phyloP scores from a whole-genome alignment of 208 protist genomes.

The Acanthamoeba comandoni region DNA sequence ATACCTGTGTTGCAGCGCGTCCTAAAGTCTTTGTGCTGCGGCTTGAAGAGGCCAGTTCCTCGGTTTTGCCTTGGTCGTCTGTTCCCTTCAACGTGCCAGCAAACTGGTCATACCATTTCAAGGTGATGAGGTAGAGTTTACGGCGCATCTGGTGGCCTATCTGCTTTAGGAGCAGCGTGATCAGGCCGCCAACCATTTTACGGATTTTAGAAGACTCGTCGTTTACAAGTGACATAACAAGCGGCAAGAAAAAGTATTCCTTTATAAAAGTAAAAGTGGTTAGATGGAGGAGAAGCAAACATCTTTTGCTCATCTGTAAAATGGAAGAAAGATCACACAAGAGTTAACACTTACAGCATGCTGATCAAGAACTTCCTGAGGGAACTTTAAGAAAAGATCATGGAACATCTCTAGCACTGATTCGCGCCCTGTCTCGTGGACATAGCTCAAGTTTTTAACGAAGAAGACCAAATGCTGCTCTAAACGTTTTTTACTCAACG shows the following conservation, averaged over 20 bases:
- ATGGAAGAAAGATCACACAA: not conserved
- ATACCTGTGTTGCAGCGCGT: too few relatives aligned
- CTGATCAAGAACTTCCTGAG: slow-evolving; percentile 18
- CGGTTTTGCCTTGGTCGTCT: too few relatives aligned
- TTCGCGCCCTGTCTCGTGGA: slow-evolving; percentile 60
- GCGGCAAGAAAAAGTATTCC: slow-evolving; percentile 68
- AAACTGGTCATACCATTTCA: slow-evolving; percentile 1
- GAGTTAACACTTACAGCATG: not conserved
- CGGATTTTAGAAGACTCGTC: slow-evolving; percentile 32
- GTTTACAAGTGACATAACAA: slow-evolving; percentile 62
- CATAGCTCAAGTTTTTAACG: slow-evolving; percentile 63
- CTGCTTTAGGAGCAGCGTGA: slow-evolving; percentile 11
- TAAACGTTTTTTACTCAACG: slow-evolving; percentile 23
- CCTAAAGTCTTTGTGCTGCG: too few relatives aligned
- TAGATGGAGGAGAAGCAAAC: not conserved
- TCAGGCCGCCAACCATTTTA: slow-evolving; percentile 29
- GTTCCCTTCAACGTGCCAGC: too few relatives aligned
- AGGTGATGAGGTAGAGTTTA: slow-evolving; percentile 24
- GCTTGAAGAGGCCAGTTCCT: too few relatives aligned
- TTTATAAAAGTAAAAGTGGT: not conserved
- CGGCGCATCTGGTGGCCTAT: not conserved
- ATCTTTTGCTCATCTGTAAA: too few relatives aligned
- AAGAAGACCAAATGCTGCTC: slow-evolving; percentile 65
- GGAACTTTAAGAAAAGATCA: slow-evolving; percentile 26
- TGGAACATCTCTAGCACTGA: slow-evolving; percentile 62